Conservation (phyloP, 1,284 basidiomycete species). For the Somion occarium region DNA sequence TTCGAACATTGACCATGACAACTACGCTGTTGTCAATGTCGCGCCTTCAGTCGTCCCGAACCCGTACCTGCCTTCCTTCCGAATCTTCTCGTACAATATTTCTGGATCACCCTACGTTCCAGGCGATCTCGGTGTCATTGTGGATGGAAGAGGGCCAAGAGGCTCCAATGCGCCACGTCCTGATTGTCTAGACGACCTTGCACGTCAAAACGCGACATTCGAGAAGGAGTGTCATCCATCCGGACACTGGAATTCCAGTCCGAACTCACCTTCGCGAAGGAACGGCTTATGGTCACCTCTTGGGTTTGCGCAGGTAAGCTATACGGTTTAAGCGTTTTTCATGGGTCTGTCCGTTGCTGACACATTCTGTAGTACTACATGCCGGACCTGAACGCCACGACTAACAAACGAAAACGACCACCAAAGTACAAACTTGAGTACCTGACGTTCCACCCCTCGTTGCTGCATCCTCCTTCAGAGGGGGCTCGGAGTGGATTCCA, state of each 20-base stretch:
- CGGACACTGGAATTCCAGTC: slow-evolving; percentile 57
- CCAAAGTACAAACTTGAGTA: slow-evolving; percentile 79
- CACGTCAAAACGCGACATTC: neutral
- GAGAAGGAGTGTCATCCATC: slow-evolving; percentile 29
- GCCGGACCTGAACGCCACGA: slow-evolving; percentile 56
- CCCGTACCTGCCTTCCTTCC: slow-evolving; percentile 76
- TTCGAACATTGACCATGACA: slow-evolving; percentile 51
- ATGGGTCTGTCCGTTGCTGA: slow-evolving; percentile 4
- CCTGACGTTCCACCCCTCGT: slow-evolving; percentile 52
- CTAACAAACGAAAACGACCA: slow-evolving; percentile 33
- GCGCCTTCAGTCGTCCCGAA: slow-evolving; percentile 85
- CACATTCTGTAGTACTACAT: slow-evolving; percentile 61
- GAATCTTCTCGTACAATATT: slow-evolving; percentile 80
- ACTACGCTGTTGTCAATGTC: slow-evolving; percentile 75
- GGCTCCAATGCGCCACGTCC: neutral
- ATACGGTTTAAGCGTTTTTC: slow-evolving; percentile 7
- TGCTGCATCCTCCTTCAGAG: slow-evolving; percentile 31
- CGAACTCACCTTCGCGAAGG: slow-evolving; percentile 63
- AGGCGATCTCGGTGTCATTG: slow-evolving; percentile 15
- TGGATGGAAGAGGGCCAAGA: neutral
- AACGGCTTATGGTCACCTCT: slow-evolving; percentile 73
- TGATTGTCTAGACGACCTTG: slow-evolving; percentile 3
- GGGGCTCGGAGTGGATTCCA: slow-evolving; percentile 16
- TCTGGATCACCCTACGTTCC: slow-evolving; percentile 36
- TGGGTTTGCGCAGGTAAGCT: slow-evolving; percentile 73